Percentiles rank a stretch among this genome's conserved stretches.
These are phyloP conservation scores for Pythium sukuiense DNA, from an alignment of 352 stramenopile genomes.

Conservation along the genomic window DNA sequence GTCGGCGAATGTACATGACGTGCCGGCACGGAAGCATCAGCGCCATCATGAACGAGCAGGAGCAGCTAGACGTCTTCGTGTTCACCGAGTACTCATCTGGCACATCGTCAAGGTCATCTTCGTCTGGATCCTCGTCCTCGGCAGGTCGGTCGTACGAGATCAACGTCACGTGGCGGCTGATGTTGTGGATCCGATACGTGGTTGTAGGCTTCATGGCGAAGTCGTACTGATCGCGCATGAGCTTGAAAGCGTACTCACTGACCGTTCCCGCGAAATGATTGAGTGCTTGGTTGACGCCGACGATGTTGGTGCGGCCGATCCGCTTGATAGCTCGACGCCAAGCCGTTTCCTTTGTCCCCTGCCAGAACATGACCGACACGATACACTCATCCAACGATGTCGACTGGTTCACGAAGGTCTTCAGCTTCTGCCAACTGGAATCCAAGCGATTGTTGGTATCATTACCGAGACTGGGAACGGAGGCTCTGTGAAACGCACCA, in stretches of 20 bases:
- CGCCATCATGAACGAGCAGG: too few species aligned
- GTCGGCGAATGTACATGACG: too few species aligned
- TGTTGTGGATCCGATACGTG: too few species aligned
- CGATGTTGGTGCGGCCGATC: not conserved
- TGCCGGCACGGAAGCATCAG: too few species aligned
- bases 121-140: too few species aligned
- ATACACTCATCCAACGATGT: not conserved
- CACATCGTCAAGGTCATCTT: too few species aligned
- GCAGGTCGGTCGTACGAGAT: too few species aligned
- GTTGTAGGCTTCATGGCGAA: too few species aligned
- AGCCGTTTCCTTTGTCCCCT: not conserved
- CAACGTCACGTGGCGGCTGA: too few species aligned
- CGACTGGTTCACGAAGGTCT: not conserved
- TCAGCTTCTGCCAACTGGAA: constrained; percentile 19
- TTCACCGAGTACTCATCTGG: too few species aligned
- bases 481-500: constrained; percentile 1
- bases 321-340: not conserved
- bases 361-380: not conserved
- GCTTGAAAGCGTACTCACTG: constrained; percentile 1
- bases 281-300: not conserved
- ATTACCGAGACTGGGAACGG: constrained; percentile 7
- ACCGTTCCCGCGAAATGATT: constrained; percentile 7
- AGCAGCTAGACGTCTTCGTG: too few species aligned
- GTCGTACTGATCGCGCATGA: constrained; percentile 9
- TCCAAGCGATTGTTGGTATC: constrained; percentile 15